Conservation (phyloP, 2,329 filamentous ascomycete genomes). For the Beauveria pseudobassiana region DNA sequence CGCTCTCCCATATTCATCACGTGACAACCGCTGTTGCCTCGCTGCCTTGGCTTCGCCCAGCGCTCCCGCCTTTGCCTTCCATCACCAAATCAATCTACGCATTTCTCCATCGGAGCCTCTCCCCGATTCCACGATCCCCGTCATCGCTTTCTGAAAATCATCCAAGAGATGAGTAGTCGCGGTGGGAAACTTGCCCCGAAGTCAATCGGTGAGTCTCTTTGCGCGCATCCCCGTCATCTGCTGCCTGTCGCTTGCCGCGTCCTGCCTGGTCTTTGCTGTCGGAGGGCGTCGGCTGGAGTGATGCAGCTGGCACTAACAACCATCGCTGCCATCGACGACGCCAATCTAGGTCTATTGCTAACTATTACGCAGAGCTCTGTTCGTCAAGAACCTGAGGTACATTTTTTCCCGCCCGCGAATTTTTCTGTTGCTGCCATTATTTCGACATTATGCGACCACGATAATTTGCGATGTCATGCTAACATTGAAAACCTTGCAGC, state of each 20-base stretch:
- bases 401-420: conserved; percentile 11
- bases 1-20: not conserved
- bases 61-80: conserved; percentile 6
- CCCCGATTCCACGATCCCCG: conserved; percentile 8
- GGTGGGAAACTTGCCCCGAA: conserved; percentile 96
- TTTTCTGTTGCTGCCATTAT: not conserved
- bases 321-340: not conserved
- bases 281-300: not conserved
- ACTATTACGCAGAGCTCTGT: conserved; percentile 72
- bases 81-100: conserved; percentile 9
- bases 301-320: not conserved
- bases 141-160: conserved; percentile 20
- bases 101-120: conserved; percentile 9
- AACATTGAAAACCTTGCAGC: conserved; percentile 39
- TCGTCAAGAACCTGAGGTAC: conserved; percentile 99
- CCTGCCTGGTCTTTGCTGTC: not conserved
- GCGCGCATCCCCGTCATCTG: not conserved
- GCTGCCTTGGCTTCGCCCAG: not conserved
- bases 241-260: not conserved
- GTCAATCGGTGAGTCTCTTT: conserved; percentile 72
- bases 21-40: not conserved
- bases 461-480: not conserved
- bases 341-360: conserved; percentile 18
- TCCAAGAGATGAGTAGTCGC: conserved; percentile 91
- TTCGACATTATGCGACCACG: not conserved